Base-by-base conservation (phyloP, 495 filamentous ascomycete genomes). In the Aspergillus indologenus region DNA sequence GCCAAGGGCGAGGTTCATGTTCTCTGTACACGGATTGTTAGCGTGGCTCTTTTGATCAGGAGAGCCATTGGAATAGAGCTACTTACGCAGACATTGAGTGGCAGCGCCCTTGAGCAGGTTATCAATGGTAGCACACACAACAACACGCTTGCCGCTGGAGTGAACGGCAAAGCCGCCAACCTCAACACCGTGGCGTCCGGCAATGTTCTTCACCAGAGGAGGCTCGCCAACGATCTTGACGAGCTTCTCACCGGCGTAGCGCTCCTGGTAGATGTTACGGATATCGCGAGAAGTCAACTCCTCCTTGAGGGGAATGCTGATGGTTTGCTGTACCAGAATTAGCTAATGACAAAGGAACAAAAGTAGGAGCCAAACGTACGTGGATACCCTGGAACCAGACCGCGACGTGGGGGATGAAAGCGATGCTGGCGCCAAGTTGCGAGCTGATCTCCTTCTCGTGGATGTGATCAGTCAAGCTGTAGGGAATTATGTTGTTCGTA, bases 371-470 rank as follows among this genome's bases (percentile, higher is more conserved):
- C 18, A 44, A 62, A 71, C 76, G 61, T 75, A 79, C 76, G 61
- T 86, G 88, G 65, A 98, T 98, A 53, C 94, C 94, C 72, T 95
- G 91, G 84, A 98, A 98, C 94, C 94, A 98, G 22, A 89, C 84
- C 18, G 92, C 92, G 19, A 98, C 94, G 71, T 98, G 94, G 34
- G 94, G 94, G 57, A 95, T 87, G 69, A 98, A 98, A 7, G 90
- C 90, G 22, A 96, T 84, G 45, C 85, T 79, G 19, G 78, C 80
- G 46, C 90, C 90, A 11, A 98, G 83, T 71, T 93, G 92, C 47
- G 71, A 64, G 67, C 83, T 86, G 60, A 98, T 93, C 75, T 98
- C 94, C 54, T 84, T 83, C 81, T 98, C 94, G 75, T 98, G 94
- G 62, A 98, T 91, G 79, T 98, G 94, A 66, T 92, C 92, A 46